phyloP scores from a whole-genome alignment of 306 rosid genomes.

The Corylus americana region DNA sequence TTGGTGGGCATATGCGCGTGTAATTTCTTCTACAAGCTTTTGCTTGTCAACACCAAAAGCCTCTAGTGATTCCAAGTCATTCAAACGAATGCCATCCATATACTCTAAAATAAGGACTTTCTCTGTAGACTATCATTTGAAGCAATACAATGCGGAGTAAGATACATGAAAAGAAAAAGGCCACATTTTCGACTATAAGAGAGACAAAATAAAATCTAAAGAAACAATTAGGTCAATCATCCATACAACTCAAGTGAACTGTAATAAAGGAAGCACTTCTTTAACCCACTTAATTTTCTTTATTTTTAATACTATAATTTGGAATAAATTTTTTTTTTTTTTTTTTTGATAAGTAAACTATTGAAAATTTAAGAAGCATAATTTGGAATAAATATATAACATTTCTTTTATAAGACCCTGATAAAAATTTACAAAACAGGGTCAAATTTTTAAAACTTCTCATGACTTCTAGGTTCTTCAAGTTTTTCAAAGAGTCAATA shows the following conservation, averaged over 20 bases:
- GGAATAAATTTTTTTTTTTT: background rate
- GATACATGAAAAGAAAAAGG: constrained; percentile 7
- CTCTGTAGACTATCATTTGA: constrained; percentile 74
- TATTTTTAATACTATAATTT: background rate
- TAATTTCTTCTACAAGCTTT: constrained; percentile 86
- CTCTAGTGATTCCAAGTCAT: constrained; percentile 71
- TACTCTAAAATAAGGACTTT: constrained; percentile 84
- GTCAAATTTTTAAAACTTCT: background rate
- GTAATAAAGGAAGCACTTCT: background rate
- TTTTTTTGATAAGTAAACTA: no score
- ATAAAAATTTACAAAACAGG: background rate
- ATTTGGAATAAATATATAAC: background rate
- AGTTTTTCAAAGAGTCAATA: background rate
- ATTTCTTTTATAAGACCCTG: background rate
- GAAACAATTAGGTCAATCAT: background rate
- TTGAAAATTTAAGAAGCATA: background rate
- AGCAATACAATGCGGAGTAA: constrained; percentile 33
- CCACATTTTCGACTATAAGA: constrained; percentile 6
- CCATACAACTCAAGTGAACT: background rate
- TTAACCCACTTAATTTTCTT: background rate
- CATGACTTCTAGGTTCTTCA: background rate
- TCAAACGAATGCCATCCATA: constrained; percentile 97
- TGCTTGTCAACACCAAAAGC: constrained; percentile 84
- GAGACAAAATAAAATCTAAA: background rate
- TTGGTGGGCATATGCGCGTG: constrained; percentile 98